Evolutionary conservation across 2,329 filamentous ascomycete genomes (phyloP).

Genomic region (Colletotrichum eleusines): DNA sequence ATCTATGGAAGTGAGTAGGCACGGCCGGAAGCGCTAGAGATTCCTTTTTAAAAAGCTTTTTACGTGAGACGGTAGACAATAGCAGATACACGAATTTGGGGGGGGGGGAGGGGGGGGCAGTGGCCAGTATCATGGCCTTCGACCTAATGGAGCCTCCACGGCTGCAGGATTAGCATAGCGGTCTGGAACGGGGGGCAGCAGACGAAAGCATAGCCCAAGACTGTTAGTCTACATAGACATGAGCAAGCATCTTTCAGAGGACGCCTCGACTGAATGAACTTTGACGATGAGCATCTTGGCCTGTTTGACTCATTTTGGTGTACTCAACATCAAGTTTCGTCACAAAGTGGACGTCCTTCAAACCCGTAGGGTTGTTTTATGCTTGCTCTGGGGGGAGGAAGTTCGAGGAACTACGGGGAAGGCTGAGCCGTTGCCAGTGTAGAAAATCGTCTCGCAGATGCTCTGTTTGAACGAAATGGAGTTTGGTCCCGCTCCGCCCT

Average conservation of each 20-base stretch:
- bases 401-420: not conserved
- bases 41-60: not conserved
- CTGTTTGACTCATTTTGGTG: not conserved
- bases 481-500: not conserved
- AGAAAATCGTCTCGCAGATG: not conserved
- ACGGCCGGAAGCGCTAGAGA: not conserved
- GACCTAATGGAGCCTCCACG: not conserved
- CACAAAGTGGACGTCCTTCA: not conserved
- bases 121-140: not conserved
- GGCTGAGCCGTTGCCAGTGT: not conserved
- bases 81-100: not conserved
- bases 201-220: not conserved
- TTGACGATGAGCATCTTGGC: not conserved
- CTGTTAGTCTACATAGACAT: constrained; percentile 10
- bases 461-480: not conserved
- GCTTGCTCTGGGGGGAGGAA: not conserved
- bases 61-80: not conserved
- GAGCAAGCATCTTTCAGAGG: not conserved
- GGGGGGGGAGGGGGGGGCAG: too few species aligned
- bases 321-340: not conserved
- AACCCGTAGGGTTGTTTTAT: too few species aligned
- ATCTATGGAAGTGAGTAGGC: not conserved
- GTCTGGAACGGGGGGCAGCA: not conserved
- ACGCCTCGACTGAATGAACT: constrained; percentile 8
- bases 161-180: not conserved